phyloP scores from a whole-genome alignment of 331 rosid species.

The Rosa hybrid region DNA sequence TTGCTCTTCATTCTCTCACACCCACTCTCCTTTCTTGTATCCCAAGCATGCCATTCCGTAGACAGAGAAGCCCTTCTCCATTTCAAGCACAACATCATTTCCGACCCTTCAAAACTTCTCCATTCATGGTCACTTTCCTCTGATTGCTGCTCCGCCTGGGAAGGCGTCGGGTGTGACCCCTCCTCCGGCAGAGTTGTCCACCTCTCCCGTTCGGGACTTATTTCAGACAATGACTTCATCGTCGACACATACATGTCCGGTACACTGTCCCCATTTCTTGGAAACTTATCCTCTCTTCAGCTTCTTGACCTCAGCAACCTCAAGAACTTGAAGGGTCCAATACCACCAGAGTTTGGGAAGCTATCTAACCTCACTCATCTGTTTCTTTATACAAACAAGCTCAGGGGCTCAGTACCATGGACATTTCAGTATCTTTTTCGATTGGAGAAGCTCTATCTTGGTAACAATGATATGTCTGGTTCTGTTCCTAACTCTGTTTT shows the following conservation, averaged over 20 bases:
- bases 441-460: conserved; percentile 44
- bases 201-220: conserved; percentile 41
- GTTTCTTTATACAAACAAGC: conserved; percentile 50
- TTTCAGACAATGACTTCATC: conserved; percentile 29
- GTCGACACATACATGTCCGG: conserved; percentile 54
- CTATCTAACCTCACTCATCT: conserved; percentile 39
- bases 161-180: conserved; percentile 42
- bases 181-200: conserved; percentile 49
- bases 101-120: conserved; percentile 55
- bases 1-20: conserved; percentile 28
- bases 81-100: conserved; percentile 47
- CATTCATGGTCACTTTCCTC: conserved; percentile 53
- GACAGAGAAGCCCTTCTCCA: conserved; percentile 60
- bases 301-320: conserved; percentile 52
- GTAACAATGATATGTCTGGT: conserved; percentile 47
- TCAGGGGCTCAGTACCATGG: conserved; percentile 41
- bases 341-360: conserved; percentile 51
- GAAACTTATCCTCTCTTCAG: conserved; percentile 53
- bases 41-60: conserved; percentile 43
- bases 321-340: conserved; percentile 50
- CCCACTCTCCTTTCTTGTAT: conserved; percentile 3
- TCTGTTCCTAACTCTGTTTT: conserved; percentile 34
- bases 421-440: conserved; percentile 31
- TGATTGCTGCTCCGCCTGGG: conserved; percentile 55
- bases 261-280: conserved; percentile 60